Base-by-base conservation (phyloP, 2,329 filamentous ascomycete species). In the Diplodia seriata region DNA sequence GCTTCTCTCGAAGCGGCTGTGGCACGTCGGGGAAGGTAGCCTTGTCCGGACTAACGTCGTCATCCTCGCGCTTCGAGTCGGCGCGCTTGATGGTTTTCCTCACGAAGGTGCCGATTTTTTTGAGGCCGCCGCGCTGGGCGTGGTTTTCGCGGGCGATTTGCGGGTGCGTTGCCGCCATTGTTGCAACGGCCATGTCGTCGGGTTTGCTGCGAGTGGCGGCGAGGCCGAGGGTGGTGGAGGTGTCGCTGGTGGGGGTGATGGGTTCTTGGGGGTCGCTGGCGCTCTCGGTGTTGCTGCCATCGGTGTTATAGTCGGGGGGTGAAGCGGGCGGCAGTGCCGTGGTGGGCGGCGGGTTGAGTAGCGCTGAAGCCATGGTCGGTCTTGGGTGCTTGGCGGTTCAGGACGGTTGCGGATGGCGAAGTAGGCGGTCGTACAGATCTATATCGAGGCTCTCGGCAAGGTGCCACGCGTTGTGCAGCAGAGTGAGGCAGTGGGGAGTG, bases 231-330 rank as follows among this genome's bases (percentile, higher is more conserved):
- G 63, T 14, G n/a, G 49, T 1, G 69, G 40, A 56, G 5, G 70
- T 70, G 68, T 79, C 77, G 70, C 75, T 78, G 4, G 72, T 76
- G 14, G 78, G 78, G n/a, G 78, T 80, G 50, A 78, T 71, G 18
- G 78, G 78, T 66, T 80, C 78, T 51, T 72, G 71, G n/a, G 75
- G 74, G 66, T 80, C 78, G 69, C 77, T 79, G 38, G 74, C 77
- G 7, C 77, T 78, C 57, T 76, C 77, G 36, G 47, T 68, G 38
- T 73, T 78, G 68, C 76, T 78, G 69, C 79, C 77, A 70, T 79
- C 77, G 69, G 40, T 40, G 31, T 57, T 67, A 59, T 59, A 67
- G 14, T 57, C 51, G 23, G 64, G 29, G 40, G 36, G 38, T 33
- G 40, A 15, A 5, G 53, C 55, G 33, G 64, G n/a, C 12, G 51